phyloP scores from a whole-genome alignment of 176 grass and related monocot genomes.

The Oropetium thomaeum region DNA sequence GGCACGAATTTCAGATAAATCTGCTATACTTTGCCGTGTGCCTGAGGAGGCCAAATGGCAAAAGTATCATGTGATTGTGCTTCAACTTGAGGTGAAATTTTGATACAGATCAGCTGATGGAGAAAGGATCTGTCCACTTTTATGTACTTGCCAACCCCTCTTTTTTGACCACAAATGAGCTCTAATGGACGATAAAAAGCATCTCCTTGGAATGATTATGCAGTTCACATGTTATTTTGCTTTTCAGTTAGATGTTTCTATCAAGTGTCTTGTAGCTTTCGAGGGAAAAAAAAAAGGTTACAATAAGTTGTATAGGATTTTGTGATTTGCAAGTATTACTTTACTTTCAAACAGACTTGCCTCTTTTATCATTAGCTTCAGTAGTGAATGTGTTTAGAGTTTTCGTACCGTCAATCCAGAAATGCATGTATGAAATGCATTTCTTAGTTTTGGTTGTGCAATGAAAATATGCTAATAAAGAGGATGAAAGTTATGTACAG shows the following conservation, averaged over 20 bases:
- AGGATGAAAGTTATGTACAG: background rate
- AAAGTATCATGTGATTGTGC: slow-evolving; percentile 30
- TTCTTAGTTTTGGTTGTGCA: background rate
- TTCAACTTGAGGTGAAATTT: background rate
- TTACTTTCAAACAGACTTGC: background rate
- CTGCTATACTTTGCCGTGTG: background rate
- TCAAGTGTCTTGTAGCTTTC: slow-evolving; percentile 30
- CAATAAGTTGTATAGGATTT: background rate
- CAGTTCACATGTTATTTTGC: slow-evolving; percentile 30
- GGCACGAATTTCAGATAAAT: background rate
- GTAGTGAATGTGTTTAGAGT: background rate
- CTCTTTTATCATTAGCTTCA: background rate
- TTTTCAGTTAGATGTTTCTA: slow-evolving; percentile 52
- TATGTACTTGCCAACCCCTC: slow-evolving; percentile 1
- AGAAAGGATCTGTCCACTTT: slow-evolving; percentile 13
- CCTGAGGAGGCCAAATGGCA: background rate
- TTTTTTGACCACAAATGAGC: slow-evolving; percentile 11
- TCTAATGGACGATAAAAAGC: slow-evolving; percentile 7
- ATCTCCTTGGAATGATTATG: slow-evolving; percentile 27
- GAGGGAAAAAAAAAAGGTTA: background rate
- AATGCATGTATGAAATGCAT: background rate
- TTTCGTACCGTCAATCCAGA: slow-evolving; percentile 1
- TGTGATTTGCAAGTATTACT: background rate
- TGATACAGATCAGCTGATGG: slow-evolving; percentile 21
- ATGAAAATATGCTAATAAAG: slow-evolving; percentile 1